These are phyloP conservation scores for Paspalum vaginatum DNA, from an alignment of 176 grass and related monocot species.

Conservation along the genomic window DNA sequence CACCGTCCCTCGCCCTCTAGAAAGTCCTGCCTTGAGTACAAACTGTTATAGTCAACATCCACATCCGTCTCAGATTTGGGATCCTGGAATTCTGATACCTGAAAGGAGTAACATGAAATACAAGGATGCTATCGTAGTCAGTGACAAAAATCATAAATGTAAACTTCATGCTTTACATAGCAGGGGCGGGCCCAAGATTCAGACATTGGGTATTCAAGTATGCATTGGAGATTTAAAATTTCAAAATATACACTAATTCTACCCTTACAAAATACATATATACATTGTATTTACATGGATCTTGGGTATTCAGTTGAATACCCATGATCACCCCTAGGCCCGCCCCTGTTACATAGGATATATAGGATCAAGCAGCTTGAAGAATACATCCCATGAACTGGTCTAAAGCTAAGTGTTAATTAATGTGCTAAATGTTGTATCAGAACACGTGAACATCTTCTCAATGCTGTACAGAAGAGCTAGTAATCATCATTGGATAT, in stretches of 20 bases:
- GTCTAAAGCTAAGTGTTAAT: neutral
- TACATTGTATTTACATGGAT: too few relatives aligned
- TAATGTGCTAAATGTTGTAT: conserved; percentile 14
- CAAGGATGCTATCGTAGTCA: neutral
- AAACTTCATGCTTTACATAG: neutral
- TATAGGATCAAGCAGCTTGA: conserved; percentile 10
- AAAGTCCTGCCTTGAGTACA: conserved; percentile 64
- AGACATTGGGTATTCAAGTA: too few relatives aligned
- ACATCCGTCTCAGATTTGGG: conserved; percentile 52
- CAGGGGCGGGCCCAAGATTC: too few relatives aligned
- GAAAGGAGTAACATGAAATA: conserved; percentile 37
- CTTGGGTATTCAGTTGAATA: too few relatives aligned
- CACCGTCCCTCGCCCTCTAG: conserved; percentile 85
- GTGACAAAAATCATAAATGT: conserved; percentile 14
- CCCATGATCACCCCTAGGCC: too few relatives aligned
- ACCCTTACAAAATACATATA: too few relatives aligned
- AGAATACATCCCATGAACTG: neutral
- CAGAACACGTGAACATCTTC: neutral
- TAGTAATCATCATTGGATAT: neutral
- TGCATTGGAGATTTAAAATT: too few relatives aligned
- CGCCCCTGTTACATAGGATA: too few relatives aligned
- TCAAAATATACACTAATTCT: too few relatives aligned
- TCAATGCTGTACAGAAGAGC: neutral
- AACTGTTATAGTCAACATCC: conserved; percentile 65
- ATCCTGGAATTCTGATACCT: conserved; percentile 68